These are phyloP conservation scores for Trametes coccinea DNA, from an alignment of 768 basidiomycete genomes.

Conservation along the genomic window DNA sequence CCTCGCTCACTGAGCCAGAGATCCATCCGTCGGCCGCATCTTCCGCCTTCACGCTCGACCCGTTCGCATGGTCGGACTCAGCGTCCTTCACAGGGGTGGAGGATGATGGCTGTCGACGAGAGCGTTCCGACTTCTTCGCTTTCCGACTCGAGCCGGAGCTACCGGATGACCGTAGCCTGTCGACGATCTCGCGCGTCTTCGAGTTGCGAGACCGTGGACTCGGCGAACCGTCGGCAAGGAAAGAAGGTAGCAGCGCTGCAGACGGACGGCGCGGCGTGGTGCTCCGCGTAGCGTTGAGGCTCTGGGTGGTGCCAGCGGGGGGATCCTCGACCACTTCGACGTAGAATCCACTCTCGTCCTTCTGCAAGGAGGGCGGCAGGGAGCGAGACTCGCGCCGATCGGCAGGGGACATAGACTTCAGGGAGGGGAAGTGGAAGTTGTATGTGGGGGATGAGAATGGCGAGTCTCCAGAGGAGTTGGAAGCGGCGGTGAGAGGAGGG, in stretches of 20 bases:
- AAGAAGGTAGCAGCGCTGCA: conserved; percentile 47
- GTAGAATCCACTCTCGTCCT: conserved; percentile 56
- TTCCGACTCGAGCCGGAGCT: conserved; percentile 14
- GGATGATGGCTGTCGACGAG: conserved; percentile 1
- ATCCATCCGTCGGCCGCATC: conserved; percentile 28
- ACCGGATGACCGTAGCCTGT: conserved; percentile 46
- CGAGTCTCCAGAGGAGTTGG: conserved; percentile 18
- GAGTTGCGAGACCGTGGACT: conserved; percentile 45
- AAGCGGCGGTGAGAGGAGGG: conserved; percentile 20
- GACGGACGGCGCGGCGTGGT: conserved; percentile 34
- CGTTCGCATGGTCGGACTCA: conserved; percentile 1
- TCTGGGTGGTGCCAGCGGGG: conserved; percentile 4
- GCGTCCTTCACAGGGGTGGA: conserved; percentile 4
- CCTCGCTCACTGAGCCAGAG: conserved; percentile 20
- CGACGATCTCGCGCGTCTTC: conserved; percentile 60
- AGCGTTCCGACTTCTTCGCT: conserved; percentile 17
- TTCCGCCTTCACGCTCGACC: not conserved
- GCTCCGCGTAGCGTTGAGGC: conserved; percentile 33
- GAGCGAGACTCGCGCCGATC: conserved; percentile 31
- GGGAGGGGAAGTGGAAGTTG: conserved; percentile 52
- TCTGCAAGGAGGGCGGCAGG: conserved; percentile 43
- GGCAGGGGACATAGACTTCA: conserved; percentile 36
- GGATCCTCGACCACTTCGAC: conserved; percentile 35
- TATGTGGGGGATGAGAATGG: conserved; percentile 29
- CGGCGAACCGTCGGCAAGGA: conserved; percentile 42